Evolutionary conservation across 2,329 filamentous ascomycete species (phyloP).

Genomic region (Lachnellula cervina): DNA sequence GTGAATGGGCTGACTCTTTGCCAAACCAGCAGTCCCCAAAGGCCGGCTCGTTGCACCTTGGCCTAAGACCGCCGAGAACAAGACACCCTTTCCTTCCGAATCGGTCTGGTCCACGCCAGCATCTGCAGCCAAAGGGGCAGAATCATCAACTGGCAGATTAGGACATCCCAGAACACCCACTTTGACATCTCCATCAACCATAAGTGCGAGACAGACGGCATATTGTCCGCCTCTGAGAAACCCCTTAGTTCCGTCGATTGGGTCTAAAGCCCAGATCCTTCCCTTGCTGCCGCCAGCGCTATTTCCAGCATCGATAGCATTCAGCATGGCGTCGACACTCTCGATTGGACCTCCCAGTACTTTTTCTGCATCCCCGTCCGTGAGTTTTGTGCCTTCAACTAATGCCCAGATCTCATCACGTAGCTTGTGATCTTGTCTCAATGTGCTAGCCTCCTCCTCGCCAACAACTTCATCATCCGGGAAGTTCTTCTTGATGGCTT

Average conservation of each 20-base stretch:
- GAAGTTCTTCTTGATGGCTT: slow-evolving; percentile 83
- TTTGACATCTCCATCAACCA: slow-evolving; percentile 90
- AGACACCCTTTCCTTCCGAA: slow-evolving; percentile 71
- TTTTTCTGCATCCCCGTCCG: slow-evolving; percentile 59
- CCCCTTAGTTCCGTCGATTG: slow-evolving; percentile 96
- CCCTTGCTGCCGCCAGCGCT: slow-evolving; percentile 68
- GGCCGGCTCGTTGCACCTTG: slow-evolving; percentile 77
- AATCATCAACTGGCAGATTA: slow-evolving; percentile 86
- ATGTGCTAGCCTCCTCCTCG: slow-evolving; percentile 83
- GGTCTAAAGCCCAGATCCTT: slow-evolving; percentile 93
- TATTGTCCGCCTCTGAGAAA: slow-evolving; percentile 96
- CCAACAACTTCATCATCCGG: slow-evolving; percentile 87
- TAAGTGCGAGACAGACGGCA: slow-evolving; percentile 85
- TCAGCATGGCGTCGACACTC: slow-evolving; percentile 61
- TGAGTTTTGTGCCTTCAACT: slow-evolving; percentile 66
- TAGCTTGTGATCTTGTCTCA: slow-evolving; percentile 67
- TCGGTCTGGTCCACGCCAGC: slow-evolving; percentile 72
- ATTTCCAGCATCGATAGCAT: slow-evolving; percentile 62
- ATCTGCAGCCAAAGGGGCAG: slow-evolving; percentile 62
- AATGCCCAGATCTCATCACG: slow-evolving; percentile 78
- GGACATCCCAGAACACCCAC: slow-evolving; percentile 94
- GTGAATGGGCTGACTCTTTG: slow-evolving; percentile 57
- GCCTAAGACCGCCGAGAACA: slow-evolving; percentile 80
- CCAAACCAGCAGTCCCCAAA: slow-evolving; percentile 53
- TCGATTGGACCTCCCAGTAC: slow-evolving; percentile 65